Base-by-base conservation (phyloP, 768 basidiomycete genomes). In the Tricholoma terreum region DNA sequence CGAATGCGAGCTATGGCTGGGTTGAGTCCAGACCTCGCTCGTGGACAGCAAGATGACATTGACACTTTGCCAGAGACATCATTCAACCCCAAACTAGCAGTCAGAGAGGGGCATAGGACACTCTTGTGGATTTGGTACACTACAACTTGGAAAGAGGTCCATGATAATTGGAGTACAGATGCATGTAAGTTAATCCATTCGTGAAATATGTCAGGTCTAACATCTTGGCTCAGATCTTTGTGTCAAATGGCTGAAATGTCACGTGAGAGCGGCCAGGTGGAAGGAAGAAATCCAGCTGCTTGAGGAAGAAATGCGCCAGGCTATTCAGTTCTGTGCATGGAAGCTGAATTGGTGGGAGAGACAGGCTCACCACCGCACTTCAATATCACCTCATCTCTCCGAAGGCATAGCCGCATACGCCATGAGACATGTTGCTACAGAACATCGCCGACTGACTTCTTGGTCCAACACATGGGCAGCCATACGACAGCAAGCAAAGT, bases 291-390 rank as follows among this genome's bases (percentile, higher is more conserved):
- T 65, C 8, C 22, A 57, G 4, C 52, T 69, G 4, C 55, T 68
- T 24, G 50, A 62, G 7, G 65, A 71, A 50, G 71, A 71, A 61
- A 73, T 71, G 71, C 36, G 63, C 1, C 50, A 66, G 3, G 59
- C 61, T 1, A 15, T 68, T 14, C 42, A 22, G 12, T 72, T 51
- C 48, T 57, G 61, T 9, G 43, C 48, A 10, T 67, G 64, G 67
- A 60, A 58, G 27, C 43, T 40, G 33, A 35, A 43, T 15, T 64
- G 58, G 61, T 61, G 59, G 59, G 46, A 38, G 17, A 45, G 14
- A 19, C 59, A 56, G 11, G 50, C 31, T n/a, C 21, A 21, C 22
- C 19, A 21, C 17, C 24, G 56, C 1, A 14, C 24, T 17, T 27
- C 40, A 5, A 33, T 17, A 22, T 52, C 50, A 4, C 6, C 43